Evolutionary conservation across 2,329 filamentous ascomycete species (phyloP), one percentile per base, ranked within the genome.

Genomic region (Colletotrichum sp.): DNA sequence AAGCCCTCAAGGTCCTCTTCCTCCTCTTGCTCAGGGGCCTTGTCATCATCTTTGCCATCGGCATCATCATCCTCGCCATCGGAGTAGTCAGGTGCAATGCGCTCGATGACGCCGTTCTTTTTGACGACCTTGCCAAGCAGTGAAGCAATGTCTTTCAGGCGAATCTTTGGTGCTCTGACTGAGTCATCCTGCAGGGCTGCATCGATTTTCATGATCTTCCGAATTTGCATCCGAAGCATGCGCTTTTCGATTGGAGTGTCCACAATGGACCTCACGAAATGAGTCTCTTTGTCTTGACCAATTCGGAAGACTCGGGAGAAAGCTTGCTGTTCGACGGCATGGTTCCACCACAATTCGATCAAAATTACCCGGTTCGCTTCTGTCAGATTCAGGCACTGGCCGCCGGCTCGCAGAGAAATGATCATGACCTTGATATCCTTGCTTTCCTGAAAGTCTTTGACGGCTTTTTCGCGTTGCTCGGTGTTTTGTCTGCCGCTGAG

Each of bases 231-330:
- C 0, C 79, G 57, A 0, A 87, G 79, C 7, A 95, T 84, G 0
- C 86, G 83, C 15, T 87, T 82, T 70, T 95, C 93, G 4, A 94
- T 88, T 0, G 87, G 89, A 5, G 88, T 84, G 1, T 84, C 79
- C 0, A 92, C 85, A 1, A 91, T 81, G 33, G 95, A 85, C 0
- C 91, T 87, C 1, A 90, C 86, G 67, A 93, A 87, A 8, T 90
- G 84, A 0, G 92, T 92, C 34, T 90, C 83, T 43, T 92, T 89
- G 0, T 78, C 76, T 74, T 96, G 94, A 0, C 93, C 93, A 3
- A 92, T 90, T 5, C 93, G 87, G 76, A 88, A 90, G 0, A 94
- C 89, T 0, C 93, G 88, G 1, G 83, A 82, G 38, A 88, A 87
- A 0, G 90, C 92, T 77, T 95, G 93, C 29, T 91, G 84, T 76